Evolutionary conservation across 768 basidiomycete genomes (phyloP).

Genomic region (Mycena galericulata): DNA sequence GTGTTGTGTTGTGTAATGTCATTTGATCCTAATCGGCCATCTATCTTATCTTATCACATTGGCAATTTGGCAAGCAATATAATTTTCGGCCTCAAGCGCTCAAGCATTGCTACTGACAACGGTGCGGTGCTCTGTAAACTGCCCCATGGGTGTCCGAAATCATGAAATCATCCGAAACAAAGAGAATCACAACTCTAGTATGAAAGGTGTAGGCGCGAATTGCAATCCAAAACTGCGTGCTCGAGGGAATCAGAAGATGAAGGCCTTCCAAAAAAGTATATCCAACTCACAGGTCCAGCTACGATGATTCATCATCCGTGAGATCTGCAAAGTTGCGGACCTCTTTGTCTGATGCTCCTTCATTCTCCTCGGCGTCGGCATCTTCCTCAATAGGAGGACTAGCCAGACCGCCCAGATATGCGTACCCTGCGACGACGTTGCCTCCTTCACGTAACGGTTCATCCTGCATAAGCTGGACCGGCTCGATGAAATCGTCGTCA

Average conservation of each 20-base stretch:
- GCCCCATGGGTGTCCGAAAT: too few species aligned
- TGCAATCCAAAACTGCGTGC: too few species aligned
- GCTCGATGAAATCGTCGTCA: background rate
- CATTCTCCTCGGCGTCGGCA: background rate
- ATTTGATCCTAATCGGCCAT: too few species aligned
- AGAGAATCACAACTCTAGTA: too few species aligned
- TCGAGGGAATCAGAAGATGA: background rate
- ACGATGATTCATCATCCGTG: background rate
- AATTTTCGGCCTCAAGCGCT: too few species aligned
- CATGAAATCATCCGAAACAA: too few species aligned
- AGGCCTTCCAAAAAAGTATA: background rate
- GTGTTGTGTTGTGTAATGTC: too few species aligned
- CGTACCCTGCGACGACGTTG: constrained; percentile 5
- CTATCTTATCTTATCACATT: too few species aligned
- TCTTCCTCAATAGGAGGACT: background rate
- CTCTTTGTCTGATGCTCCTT: background rate
- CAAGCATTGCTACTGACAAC: too few species aligned
- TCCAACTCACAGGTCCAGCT: background rate
- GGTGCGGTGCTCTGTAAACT: too few species aligned
- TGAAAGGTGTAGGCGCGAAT: too few species aligned
- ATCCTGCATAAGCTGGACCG: background rate
- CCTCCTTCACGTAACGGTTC: background rate
- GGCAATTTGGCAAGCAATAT: too few species aligned
- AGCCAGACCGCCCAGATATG: background rate
- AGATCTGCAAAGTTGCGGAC: background rate